Percentiles rank a stretch among this genome's conserved stretches.
Conservation (phyloP, 306 rosid species). For the Begonia fuchsioides region DNA sequence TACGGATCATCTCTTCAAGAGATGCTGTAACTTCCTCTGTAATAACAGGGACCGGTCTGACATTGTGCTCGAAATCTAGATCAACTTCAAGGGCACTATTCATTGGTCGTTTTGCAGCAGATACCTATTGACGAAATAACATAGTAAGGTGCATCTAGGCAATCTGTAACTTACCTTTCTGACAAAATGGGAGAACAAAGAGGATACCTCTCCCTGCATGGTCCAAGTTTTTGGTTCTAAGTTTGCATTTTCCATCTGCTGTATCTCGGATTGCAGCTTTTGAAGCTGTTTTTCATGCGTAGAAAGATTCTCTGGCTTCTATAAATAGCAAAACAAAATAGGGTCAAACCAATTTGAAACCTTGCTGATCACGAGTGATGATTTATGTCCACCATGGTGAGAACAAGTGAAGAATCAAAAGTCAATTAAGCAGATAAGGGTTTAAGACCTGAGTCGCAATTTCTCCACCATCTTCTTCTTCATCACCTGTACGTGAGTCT, state of each 20-base stretch:
- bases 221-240: conserved; percentile 76
- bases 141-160: background rate
- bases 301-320: conserved; percentile 41
- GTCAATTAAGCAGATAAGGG: background rate
- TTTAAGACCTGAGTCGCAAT: conserved; percentile 18
- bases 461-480: conserved; percentile 21
- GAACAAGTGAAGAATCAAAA: background rate
- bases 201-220: conserved; percentile 85
- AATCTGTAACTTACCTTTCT: too few relatives aligned
- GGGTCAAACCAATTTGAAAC: background rate
- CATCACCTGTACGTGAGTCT: conserved; percentile 3
- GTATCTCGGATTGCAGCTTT: conserved; percentile 47
- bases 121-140: conserved; percentile 34
- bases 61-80: conserved; percentile 81
- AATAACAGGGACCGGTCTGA: conserved; percentile 74
- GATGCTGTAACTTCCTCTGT: conserved; percentile 80
- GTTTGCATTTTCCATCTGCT: conserved; percentile 63
- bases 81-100: conserved; percentile 85
- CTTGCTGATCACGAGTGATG: background rate
- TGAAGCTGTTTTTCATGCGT: conserved; percentile 51
- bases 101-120: conserved; percentile 72
- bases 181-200: background rate
- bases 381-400: background rate
- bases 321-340: conserved; percentile 1
- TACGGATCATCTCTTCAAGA: conserved; percentile 64